Percentiles rank a stretch among this genome's conserved stretches.
These are phyloP conservation scores for Lachancea dasiensis DNA, from an alignment of 805 yeast genomes.

Conservation along the genomic window DNA sequence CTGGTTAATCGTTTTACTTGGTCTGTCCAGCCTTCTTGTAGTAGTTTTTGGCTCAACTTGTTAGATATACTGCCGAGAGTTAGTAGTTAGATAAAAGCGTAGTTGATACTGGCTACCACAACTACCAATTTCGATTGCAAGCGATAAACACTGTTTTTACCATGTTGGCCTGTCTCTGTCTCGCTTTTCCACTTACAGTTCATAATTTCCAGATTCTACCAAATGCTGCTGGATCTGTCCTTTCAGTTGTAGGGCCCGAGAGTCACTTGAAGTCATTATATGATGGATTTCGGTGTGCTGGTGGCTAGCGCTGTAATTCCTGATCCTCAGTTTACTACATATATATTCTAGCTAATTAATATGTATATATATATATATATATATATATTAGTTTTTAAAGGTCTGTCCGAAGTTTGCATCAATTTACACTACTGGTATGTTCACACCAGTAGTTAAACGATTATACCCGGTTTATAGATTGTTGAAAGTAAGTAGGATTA, in stretches of 20 bases:
- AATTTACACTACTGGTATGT: no score
- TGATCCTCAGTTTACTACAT: neutral
- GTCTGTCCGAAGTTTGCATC: no score
- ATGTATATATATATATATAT: no score
- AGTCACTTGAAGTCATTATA: conserved; percentile 9
- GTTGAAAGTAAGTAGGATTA: neutral
- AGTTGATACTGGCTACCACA: conserved; percentile 13
- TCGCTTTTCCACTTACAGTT: conserved; percentile 35
- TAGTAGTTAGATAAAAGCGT: conserved; percentile 9
- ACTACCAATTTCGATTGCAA: no score
- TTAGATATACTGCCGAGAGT: conserved; percentile 44
- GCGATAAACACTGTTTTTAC: no score
- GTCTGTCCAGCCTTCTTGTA: conserved; percentile 84
- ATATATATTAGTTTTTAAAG: no score
- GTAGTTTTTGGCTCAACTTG: conserved; percentile 54
- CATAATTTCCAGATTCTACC: conserved; percentile 75
- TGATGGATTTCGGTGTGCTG: neutral
- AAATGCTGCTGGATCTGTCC: conserved; percentile 64
- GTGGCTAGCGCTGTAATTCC: no score
- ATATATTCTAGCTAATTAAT: neutral
- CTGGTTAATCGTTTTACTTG: conserved; percentile 57
- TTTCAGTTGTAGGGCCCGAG: conserved; percentile 33
- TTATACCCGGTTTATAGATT: neutral
- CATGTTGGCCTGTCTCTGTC: conserved; percentile 10
- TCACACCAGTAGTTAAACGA: neutral